Evolutionary conservation across 495 filamentous ascomycete species (phyloP), one percentile per base, ranked within the genome.

Genomic region (Penicillium longicatenatum): DNA sequence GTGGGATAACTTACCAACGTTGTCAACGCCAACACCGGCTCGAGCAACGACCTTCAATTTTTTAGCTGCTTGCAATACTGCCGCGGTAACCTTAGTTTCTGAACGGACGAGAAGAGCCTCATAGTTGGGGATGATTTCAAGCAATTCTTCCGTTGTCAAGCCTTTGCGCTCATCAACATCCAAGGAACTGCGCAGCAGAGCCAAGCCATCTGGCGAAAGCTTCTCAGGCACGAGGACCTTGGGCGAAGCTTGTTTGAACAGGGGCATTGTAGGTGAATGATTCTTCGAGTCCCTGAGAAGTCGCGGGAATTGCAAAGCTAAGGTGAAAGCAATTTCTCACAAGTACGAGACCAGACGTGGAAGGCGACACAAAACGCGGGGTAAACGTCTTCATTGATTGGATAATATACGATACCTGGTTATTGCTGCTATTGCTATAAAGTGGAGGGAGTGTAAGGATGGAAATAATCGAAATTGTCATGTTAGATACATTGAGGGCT

Each of bases 11-110:
- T 55, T 48, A 72, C 71, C 70, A 48, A 91, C 86, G 76, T 91
- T 91, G 68, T 91, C 88, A 11, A 91, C 87, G 6, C 88, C 88
- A 1, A 91, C 88, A 9, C 88, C 88, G 19, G 88, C 88, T 49
- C 88, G 74, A 10, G 88, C 88, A n/a, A 91, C 86, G 4, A 90
- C 88, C 62, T 85, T 83, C 7, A 91, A 72, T 45, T 78, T 83
- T 51, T 75, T 76, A 5, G 77, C 86, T 6, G 85, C 85, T 6
- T 67, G 63, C 6, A 91, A 78, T 0, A 90, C 71, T 16, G 68
- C 66, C 1, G 84, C 78, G 0, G 84, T 89, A 30, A 89, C 86
- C 62, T 89, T 86, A 11, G 87, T 89, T 65, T 91, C 87, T 42
- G 86, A 89, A 3, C 88, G 84, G 17, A 91, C 82, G 24, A 91